phyloP scores from a whole-genome alignment of 257 asterid genomes.

The Solanum medicagineum region DNA sequence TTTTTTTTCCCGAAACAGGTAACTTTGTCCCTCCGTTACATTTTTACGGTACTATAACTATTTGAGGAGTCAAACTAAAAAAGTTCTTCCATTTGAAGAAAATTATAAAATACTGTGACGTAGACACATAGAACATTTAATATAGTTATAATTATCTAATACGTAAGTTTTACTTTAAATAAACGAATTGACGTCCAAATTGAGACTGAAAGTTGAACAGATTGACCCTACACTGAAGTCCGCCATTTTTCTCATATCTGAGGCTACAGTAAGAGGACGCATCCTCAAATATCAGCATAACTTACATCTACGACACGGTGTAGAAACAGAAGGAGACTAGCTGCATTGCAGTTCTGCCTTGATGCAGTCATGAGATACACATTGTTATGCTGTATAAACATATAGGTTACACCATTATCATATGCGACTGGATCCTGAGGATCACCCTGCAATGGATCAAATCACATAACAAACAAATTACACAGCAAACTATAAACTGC shows the following conservation, averaged over 20 bases:
- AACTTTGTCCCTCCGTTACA: neutral
- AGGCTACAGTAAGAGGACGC: neutral
- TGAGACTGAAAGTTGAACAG: neutral
- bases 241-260: neutral
- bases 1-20: no score
- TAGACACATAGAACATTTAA: neutral
- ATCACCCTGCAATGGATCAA: constrained; percentile 61
- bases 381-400: constrained; percentile 96
- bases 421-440: constrained; percentile 88
- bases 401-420: constrained; percentile 84
- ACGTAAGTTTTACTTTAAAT: neutral
- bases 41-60: neutral
- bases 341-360: constrained; percentile 98
- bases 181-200: neutral
- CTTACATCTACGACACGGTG: constrained; percentile 99
- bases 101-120: neutral
- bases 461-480: neutral
- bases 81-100: neutral
- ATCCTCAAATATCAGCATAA: constrained; percentile 7
- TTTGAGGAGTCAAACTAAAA: neutral
- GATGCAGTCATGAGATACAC: constrained; percentile 97
- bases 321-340: constrained; percentile 88
- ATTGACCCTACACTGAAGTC: neutral
- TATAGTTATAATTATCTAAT: neutral
- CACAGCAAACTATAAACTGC: neutral